Conservation (phyloP, 2,329 filamentous ascomycete genomes). For the Cercospora zeae-maydis region DNA sequence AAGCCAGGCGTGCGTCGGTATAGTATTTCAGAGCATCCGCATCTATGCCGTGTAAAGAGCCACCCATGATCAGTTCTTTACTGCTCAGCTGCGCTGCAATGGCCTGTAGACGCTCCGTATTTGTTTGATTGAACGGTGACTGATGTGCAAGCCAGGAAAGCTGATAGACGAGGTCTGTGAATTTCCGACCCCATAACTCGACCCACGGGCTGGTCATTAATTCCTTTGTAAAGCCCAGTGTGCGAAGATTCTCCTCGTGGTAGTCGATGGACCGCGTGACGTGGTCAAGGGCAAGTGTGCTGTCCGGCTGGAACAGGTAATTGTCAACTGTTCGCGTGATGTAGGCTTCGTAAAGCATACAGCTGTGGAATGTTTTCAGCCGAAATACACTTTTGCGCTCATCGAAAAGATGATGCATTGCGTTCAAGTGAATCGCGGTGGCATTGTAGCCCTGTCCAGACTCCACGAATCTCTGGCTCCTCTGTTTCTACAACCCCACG, state of each 20-base stretch:
- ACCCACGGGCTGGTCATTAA: neutral
- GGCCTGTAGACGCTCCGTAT: neutral
- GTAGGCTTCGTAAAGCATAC: constrained; percentile 24
- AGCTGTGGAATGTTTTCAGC: constrained; percentile 14
- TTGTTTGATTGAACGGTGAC: neutral
- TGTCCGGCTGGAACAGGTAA: constrained; percentile 18
- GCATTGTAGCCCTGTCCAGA: neutral
- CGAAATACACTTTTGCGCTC: neutral
- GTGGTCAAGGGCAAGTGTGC: constrained; percentile 12
- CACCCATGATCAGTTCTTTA: neutral
- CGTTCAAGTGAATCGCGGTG: neutral
- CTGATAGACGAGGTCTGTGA: neutral
- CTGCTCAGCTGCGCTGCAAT: neutral
- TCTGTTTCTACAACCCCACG: neutral
- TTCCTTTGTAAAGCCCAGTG: neutral
- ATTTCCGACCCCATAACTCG: neutral
- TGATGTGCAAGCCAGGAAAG: constrained; percentile 7
- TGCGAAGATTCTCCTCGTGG: neutral
- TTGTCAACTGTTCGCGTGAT: constrained; percentile 22
- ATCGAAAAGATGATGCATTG: constrained; percentile 3
- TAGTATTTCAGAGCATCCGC: neutral
- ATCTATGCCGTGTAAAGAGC: neutral
- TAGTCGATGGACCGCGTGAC: neutral
- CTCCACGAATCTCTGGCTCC: neutral
- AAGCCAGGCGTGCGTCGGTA: neutral